These are phyloP conservation scores for Glycine soja DNA, from an alignment of 306 rosid genomes.

Conservation along the genomic window DNA sequence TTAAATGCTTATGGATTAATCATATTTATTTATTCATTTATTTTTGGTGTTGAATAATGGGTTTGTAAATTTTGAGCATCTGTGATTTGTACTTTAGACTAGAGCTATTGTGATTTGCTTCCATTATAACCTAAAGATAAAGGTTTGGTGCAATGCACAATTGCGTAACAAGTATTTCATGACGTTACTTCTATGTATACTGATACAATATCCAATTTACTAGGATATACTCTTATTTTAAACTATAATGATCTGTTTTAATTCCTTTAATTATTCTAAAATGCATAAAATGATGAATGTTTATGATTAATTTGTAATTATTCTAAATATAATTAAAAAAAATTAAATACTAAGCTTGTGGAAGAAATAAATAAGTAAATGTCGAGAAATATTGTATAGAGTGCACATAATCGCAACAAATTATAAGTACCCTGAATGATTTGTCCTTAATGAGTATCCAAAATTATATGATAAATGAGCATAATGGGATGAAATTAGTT, in stretches of 20 bases:
- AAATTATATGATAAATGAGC: too few species aligned
- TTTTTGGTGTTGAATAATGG: constrained; percentile 12
- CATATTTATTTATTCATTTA: constrained; percentile 5
- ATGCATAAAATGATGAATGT: neutral
- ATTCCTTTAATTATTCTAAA: neutral
- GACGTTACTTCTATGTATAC: neutral
- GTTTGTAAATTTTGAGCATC: constrained; percentile 1
- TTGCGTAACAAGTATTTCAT: neutral
- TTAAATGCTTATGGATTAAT: neutral
- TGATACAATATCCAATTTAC: neutral
- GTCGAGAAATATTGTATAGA: neutral
- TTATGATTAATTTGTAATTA: neutral
- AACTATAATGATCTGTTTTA: neutral
- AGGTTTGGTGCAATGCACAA: neutral
- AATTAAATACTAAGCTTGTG: neutral
- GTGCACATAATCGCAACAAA: too few species aligned
- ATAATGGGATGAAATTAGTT: too few species aligned
- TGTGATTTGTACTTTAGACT: neutral
- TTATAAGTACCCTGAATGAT: too few species aligned
- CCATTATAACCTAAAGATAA: neutral
- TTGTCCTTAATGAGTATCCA: too few species aligned
- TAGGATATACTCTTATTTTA: neutral
- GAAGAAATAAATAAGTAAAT: neutral
- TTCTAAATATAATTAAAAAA: neutral
- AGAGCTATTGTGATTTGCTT: neutral